A percentile compares a stretch with the other conserved stretches of the same genome.
Evolutionary conservation across 1,284 basidiomycete genomes (phyloP).

Genomic region (Veloporphyrellus conicus): DNA sequence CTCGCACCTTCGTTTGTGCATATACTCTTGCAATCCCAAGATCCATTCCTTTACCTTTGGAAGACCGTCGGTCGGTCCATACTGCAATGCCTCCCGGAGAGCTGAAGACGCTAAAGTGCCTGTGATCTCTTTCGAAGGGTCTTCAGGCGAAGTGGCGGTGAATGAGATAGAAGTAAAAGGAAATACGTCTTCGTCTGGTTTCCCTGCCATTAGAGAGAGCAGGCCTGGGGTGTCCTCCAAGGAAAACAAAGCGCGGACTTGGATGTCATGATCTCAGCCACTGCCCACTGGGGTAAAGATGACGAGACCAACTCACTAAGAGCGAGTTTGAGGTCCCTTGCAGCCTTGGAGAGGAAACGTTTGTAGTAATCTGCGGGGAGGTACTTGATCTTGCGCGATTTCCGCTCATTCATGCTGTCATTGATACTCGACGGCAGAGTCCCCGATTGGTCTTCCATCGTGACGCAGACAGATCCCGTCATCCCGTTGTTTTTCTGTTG

Average conservation of each 20-base stretch:
- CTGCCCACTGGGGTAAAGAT: constrained; percentile 68
- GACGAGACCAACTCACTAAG: constrained; percentile 48
- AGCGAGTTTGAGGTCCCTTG: constrained; percentile 55
- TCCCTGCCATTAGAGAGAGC: constrained; percentile 82
- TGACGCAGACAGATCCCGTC: too few species aligned
- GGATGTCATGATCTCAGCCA: too few species aligned
- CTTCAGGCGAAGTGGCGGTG: constrained; percentile 45
- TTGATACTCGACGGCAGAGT: too few species aligned
- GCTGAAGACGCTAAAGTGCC: too few species aligned
- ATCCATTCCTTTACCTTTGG: constrained; percentile 63
- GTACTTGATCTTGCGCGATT: too few species aligned
- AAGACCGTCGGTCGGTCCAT: constrained; percentile 73
- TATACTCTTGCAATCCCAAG: constrained; percentile 58
- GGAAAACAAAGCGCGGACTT: too few species aligned
- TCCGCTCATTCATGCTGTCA: too few species aligned
- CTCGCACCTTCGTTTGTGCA: constrained; percentile 55
- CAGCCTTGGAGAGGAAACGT: constrained; percentile 53
- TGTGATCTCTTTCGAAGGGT: constrained; percentile 46
- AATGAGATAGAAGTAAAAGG: constrained; percentile 78
- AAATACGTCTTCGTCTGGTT: constrained; percentile 88
- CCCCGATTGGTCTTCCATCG: too few species aligned
- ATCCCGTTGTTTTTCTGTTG: too few species aligned
- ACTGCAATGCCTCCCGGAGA: too few species aligned
- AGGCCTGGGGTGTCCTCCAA: constrained; percentile 76
- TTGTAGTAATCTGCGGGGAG: constrained; percentile 52